Evolutionary conservation across 1,284 basidiomycete genomes (phyloP).

Genomic region (Malassezia furfur): DNA sequence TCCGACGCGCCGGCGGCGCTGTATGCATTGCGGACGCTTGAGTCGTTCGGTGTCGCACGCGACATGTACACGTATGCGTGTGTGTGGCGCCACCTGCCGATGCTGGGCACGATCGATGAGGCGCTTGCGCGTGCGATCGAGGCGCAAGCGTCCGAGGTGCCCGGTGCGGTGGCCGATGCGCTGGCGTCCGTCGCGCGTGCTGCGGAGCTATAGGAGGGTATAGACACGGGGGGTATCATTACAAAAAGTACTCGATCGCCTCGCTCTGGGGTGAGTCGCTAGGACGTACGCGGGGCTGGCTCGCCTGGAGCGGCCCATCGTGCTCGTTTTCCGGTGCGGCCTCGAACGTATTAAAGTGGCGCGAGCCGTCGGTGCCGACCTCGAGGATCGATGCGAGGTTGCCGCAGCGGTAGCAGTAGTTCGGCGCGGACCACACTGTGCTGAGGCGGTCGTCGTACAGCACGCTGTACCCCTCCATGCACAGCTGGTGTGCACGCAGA

Average conservation of each 20-base stretch:
- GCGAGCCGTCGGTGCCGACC: constrained; percentile 75
- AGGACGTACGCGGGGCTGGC: constrained; percentile 10
- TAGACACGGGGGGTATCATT: constrained; percentile 5
- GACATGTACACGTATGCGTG: constrained; percentile 2
- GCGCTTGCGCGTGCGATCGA: background rate
- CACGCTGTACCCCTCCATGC: constrained; percentile 96
- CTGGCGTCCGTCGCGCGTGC: background rate
- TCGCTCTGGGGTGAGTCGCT: constrained; percentile 19
- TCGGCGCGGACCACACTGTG: constrained; percentile 97
- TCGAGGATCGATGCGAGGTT: constrained; percentile 95
- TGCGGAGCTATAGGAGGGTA: background rate
- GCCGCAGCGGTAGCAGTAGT: constrained; percentile 96
- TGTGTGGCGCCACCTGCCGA: constrained; percentile 7
- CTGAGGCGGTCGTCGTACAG: constrained; percentile 88
- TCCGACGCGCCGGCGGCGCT: constrained; percentile 7
- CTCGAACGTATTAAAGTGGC: constrained; percentile 96
- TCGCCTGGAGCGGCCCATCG: constrained; percentile 45
- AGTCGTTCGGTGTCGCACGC: background rate
- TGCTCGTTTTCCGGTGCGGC: constrained; percentile 93
- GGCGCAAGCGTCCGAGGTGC: background rate
- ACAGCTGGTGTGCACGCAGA: constrained; percentile 92
- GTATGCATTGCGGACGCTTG: background rate
- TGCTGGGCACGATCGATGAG: background rate
- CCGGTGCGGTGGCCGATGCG: background rate
- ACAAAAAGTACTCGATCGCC: constrained; percentile 39